Percentiles rank a stretch among this genome's conserved stretches.
Evolutionary conservation across 768 basidiomycete species (phyloP).

Genomic region (Hortiboletus flavorubellus): DNA sequence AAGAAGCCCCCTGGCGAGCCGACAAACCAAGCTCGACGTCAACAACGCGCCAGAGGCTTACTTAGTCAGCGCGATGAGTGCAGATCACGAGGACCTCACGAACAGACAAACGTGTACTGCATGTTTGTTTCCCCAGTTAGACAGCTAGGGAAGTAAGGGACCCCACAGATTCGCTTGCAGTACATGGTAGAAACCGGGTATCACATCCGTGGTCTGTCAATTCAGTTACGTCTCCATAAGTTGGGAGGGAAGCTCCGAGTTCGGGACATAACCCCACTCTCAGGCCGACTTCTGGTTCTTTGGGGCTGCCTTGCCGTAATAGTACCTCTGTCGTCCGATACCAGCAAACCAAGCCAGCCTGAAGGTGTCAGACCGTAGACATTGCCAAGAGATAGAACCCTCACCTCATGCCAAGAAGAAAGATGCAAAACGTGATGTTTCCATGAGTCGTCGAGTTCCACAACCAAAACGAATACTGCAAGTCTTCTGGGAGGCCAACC

Average conservation of each 20-base stretch:
- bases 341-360: conserved; percentile 58
- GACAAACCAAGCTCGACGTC: too few relatives aligned
- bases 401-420: conserved; percentile 58
- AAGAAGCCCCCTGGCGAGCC: too few relatives aligned
- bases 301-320: conserved; percentile 28
- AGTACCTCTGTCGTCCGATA: conserved; percentile 45
- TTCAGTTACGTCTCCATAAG: background rate
- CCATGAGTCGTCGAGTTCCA: conserved; percentile 81
- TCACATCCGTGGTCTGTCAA: background rate
- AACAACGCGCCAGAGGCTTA: too few relatives aligned
- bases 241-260: background rate
- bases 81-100: too few relatives aligned
- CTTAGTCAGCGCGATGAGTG: too few relatives aligned
- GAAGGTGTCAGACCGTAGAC: conserved; percentile 5
- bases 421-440: conserved; percentile 62
- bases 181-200: too few relatives aligned
- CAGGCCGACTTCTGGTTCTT: conserved; percentile 18
- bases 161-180: too few relatives aligned
- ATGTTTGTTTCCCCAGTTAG: too few relatives aligned
- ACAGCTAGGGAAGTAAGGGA: too few relatives aligned
- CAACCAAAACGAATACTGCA: conserved; percentile 44
- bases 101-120: too few relatives aligned
- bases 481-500: conserved; percentile 52
- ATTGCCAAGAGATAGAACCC: background rate
- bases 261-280: background rate